Percentiles rank a stretch among this genome's conserved stretches.
These are phyloP conservation scores for Hanseniaspora nectarophila DNA, from an alignment of 805 yeast genomes.

Conservation along the genomic window DNA sequence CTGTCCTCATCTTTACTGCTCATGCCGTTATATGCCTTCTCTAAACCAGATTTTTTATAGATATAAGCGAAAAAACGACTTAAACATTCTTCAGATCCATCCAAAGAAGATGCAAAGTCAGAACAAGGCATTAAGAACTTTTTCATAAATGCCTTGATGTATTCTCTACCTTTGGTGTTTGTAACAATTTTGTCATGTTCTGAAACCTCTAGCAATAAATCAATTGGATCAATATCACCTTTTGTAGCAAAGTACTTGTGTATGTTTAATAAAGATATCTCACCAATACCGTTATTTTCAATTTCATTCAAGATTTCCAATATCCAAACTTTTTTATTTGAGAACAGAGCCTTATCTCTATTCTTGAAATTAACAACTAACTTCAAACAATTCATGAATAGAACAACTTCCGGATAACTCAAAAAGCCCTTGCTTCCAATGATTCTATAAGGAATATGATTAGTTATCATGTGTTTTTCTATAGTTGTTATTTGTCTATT, in stretches of 20 bases:
- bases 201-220: not conserved
- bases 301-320: conserved; percentile 2
- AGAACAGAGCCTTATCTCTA: not conserved
- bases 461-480: conserved; percentile 49
- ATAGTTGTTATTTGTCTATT: conserved; percentile 48
- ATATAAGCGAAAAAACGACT: conserved; percentile 23
- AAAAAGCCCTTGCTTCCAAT: conserved; percentile 69
- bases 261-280: conserved; percentile 2
- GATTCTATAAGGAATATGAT: conserved; percentile 51
- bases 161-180: conserved; percentile 1
- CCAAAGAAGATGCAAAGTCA: not conserved
- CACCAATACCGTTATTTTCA: conserved; percentile 7
- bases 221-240: not conserved
- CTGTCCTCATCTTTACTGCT: not conserved
- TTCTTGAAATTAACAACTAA: conserved; percentile 30
- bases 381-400: conserved; percentile 53
- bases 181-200: not conserved
- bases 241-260: not conserved
- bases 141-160: not conserved
- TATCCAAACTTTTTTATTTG: conserved; percentile 4
- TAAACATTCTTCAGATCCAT: conserved; percentile 16
- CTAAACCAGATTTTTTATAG: conserved; percentile 26
- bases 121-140: not conserved
- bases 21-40: conserved; percentile 18
- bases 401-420: conserved; percentile 58